Base-by-base conservation (phyloP, 306 rosid genomes). In the Styphnolobium japonicum region DNA sequence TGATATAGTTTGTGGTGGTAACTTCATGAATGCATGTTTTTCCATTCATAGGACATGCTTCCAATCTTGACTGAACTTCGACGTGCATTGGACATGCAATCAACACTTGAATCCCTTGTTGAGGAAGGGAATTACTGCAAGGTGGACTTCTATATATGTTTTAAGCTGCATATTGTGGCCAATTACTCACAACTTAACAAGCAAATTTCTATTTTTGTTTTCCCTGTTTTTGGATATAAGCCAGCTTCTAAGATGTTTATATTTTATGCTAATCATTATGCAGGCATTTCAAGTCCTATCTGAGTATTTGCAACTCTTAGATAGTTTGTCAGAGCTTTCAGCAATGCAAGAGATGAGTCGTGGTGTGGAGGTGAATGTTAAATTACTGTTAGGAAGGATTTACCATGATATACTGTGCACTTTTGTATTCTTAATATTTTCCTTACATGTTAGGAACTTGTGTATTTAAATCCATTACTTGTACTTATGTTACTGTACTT, bases 261-360 rank as follows among this genome's bases (percentile, higher is more conserved):
- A 69, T 83, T 74, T 45, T 67, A 36, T 77, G 36, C 76, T 77
- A 67, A 62, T 82, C 37, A 49, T 40, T 88, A 43, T 87, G 67
- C 89, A 96, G 99, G 99, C 99, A 64, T 96, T 96, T 82, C 99
- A 91, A 90, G 98, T 96, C 75, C 88, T 93, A 63, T 91, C 99
- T 7, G 99, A 96, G 86, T 96, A 90, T 83, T 84, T 93, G 86
- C 99, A 96, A 88, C 86, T 96, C 78, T 80, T 96, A 73, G 99
- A 96, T 84, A 87, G 96, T 82, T 85, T 90, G 74, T 91, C 99
- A 73, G 94, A 90, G 70, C 92, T 96, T 80, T 91, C 94, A 45
- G 96, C 88, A 60, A 89, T 96, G 71, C 99, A 93, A 82, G 97
- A 96, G 87, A 96, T 96, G 96, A 90, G 97, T 71, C 89, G 81